These are phyloP conservation scores for Powellomyces hirtus DNA, from an alignment of 192 early-diverging fungal species.

Conservation along the genomic window DNA sequence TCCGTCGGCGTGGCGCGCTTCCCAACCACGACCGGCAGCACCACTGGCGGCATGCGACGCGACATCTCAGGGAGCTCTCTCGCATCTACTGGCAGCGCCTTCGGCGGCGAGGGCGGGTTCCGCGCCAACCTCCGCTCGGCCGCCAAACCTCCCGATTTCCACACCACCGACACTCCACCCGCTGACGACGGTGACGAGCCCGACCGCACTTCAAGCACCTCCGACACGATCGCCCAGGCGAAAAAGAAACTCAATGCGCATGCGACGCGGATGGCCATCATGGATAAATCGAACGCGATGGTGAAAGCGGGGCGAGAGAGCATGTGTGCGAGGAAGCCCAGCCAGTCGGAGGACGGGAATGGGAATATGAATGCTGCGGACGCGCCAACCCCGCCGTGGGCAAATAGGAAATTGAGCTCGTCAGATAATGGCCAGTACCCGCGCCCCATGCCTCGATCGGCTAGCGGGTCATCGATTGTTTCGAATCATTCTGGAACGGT, in stretches of 20 bases:
- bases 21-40: background rate
- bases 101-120: background rate
- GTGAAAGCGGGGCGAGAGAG: conserved; percentile 14
- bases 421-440: background rate
- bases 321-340: background rate
- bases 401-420: background rate
- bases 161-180: background rate
- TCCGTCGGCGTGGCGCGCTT: background rate
- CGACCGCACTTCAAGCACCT: background rate
- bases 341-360: background rate
- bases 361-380: too few species aligned
- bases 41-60: conserved; percentile 1
- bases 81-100: background rate
- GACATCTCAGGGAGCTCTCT: conserved; percentile 3
- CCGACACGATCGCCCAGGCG: conserved; percentile 4
- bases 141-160: conserved; percentile 16
- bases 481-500: background rate
- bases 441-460: background rate
- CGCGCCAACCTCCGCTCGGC: conserved; percentile 7
- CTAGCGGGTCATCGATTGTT: background rate
- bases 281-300: conserved; percentile 21
- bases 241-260: conserved; percentile 11
- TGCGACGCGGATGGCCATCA: conserved; percentile 13
- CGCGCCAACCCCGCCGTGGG: conserved; percentile 8
- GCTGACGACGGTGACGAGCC: background rate